A percentile compares a stretch with the other conserved stretches of the same genome.
These are phyloP conservation scores for Colletotrichum sp. DNA, from an alignment of 2,329 filamentous ascomycete genomes.

Conservation along the genomic window DNA sequence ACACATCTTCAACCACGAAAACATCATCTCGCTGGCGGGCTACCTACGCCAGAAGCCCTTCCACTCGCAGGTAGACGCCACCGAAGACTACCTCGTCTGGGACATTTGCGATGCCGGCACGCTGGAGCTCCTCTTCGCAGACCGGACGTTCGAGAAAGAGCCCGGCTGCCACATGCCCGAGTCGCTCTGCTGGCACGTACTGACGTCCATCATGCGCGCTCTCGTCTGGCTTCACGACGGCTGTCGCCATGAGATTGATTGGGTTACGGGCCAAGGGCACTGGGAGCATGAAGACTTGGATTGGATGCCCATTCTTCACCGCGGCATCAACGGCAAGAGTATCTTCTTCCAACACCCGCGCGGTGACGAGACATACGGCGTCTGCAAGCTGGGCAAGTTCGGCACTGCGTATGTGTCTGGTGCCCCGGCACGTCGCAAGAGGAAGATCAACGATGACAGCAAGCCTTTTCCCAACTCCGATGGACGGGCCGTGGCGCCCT, in stretches of 20 bases:
- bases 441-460: not conserved
- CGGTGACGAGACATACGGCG: conserved; percentile 55
- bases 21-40: conserved; percentile 50
- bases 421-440: conserved; percentile 28
- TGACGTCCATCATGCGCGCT: conserved; percentile 50
- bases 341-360: conserved; percentile 56
- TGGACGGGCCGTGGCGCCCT: conserved; percentile 10
- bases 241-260: conserved; percentile 28
- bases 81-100: conserved; percentile 47
- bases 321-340: conserved; percentile 49
- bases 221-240: conserved; percentile 60
- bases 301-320: conserved; percentile 59
- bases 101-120: conserved; percentile 59
- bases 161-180: conserved; percentile 50
- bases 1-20: conserved; percentile 53
- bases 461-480: not conserved
- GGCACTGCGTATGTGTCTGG: conserved; percentile 43
- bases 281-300: conserved; percentile 37
- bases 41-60: conserved; percentile 31
- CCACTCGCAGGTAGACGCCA: conserved; percentile 20
- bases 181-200: conserved; percentile 61
- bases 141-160: conserved; percentile 25
- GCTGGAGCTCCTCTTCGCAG: conserved; percentile 45
- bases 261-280: not conserved
- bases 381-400: conserved; percentile 59